Conservation (phyloP, 1,139 yeast genomes). For the Candida freyschussii region DNA sequence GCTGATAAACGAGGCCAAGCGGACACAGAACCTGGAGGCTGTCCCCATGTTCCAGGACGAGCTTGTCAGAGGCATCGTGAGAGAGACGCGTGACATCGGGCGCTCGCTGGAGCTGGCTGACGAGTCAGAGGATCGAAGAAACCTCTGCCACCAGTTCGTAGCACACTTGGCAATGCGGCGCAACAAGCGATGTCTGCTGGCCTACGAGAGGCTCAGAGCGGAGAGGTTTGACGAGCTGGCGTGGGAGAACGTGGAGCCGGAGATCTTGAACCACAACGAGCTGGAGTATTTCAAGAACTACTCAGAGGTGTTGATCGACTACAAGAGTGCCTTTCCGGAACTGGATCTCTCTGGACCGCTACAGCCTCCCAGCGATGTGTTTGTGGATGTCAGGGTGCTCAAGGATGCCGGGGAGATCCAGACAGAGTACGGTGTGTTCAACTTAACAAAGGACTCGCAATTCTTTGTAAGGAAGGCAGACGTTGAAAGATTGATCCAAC, state of each 20-base stretch:
- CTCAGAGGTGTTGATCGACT: slow-evolving; percentile 65
- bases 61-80: slow-evolving; percentile 53
- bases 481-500: slow-evolving; percentile 89
- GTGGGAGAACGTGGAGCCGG: slow-evolving; percentile 50
- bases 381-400: slow-evolving; percentile 87
- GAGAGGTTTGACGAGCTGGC: slow-evolving; percentile 61
- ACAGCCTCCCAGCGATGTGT: slow-evolving; percentile 86
- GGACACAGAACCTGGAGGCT: slow-evolving; percentile 62
- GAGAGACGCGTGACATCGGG: slow-evolving; percentile 55
- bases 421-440: slow-evolving; percentile 95
- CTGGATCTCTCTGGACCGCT: slow-evolving; percentile 85
- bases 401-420: slow-evolving; percentile 97
- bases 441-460: slow-evolving; percentile 91
- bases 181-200: slow-evolving; percentile 82
- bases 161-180: slow-evolving; percentile 57
- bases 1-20: slow-evolving; percentile 76
- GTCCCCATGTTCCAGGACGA: slow-evolving; percentile 76
- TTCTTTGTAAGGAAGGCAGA: slow-evolving; percentile 91
- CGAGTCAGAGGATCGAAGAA: slow-evolving; percentile 29
- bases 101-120: slow-evolving; percentile 35
- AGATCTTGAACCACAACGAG: slow-evolving; percentile 49
- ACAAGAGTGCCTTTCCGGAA: slow-evolving; percentile 76
- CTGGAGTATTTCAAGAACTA: slow-evolving; percentile 73
- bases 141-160: slow-evolving; percentile 13
- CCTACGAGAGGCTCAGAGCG: slow-evolving; percentile 72